Evolutionary conservation across 1,139 yeast genomes (phyloP).

Genomic region (Pichia sp.): DNA sequence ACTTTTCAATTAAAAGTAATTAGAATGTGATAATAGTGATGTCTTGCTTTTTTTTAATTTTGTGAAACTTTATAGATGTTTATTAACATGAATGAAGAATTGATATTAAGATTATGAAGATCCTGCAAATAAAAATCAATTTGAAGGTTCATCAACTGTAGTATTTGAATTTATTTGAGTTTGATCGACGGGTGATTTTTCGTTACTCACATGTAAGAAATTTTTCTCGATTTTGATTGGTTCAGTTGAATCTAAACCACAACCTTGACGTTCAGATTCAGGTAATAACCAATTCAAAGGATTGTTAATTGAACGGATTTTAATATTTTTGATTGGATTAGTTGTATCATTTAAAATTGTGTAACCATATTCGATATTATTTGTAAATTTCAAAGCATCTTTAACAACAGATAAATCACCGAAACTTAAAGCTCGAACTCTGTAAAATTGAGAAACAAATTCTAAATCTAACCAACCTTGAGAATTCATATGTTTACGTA

Average conservation of each 20-base stretch:
- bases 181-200: background rate
- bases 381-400: constrained; percentile 39
- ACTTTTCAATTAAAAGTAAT: too few relatives aligned
- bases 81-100: too few relatives aligned
- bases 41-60: too few relatives aligned
- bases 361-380: constrained; percentile 36
- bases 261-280: constrained; percentile 36
- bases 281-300: constrained; percentile 48
- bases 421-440: constrained; percentile 54
- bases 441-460: constrained; percentile 62
- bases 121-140: too few relatives aligned
- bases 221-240: constrained; percentile 11
- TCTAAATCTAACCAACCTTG: constrained; percentile 65
- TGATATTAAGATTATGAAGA: too few relatives aligned
- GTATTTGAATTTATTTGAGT: background rate
- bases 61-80: too few relatives aligned
- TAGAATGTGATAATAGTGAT: too few relatives aligned
- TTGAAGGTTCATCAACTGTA: too few relatives aligned
- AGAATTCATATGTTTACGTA: constrained; percentile 73
- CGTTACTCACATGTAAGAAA: too few relatives aligned
- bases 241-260: constrained; percentile 23
- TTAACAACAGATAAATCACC: constrained; percentile 41
- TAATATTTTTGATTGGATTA: constrained; percentile 18
- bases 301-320: constrained; percentile 37
- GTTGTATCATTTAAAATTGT: background rate